phyloP scores from a whole-genome alignment of 2,329 filamentous ascomycete species.

The Xylaria sp. region DNA sequence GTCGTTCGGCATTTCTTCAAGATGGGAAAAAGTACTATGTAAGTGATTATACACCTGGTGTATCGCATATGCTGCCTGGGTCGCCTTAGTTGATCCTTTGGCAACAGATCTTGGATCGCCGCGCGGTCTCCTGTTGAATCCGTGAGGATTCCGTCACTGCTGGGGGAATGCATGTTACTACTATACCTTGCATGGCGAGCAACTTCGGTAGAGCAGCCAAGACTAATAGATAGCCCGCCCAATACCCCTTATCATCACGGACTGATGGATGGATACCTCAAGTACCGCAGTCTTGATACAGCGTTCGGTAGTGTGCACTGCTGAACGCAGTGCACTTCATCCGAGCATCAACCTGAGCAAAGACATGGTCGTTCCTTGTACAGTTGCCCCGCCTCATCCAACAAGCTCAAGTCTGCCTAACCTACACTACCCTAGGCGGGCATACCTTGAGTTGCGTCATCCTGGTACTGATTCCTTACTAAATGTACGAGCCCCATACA shows the following conservation, averaged over 20 bases:
- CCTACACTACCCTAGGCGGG: neutral
- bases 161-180: slow-evolving; percentile 31
- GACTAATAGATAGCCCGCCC: slow-evolving; percentile 30
- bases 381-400: slow-evolving; percentile 17
- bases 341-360: slow-evolving; percentile 3
- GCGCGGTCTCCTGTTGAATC: slow-evolving; percentile 29
- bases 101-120: slow-evolving; percentile 36
- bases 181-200: slow-evolving; percentile 27
- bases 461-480: slow-evolving; percentile 21
- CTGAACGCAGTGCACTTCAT: slow-evolving; percentile 10
- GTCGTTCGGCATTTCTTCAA: slow-evolving; percentile 30
- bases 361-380: slow-evolving; percentile 34
- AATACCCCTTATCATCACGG: slow-evolving; percentile 29
- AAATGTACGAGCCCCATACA: slow-evolving; percentile 9
- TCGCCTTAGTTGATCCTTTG: slow-evolving; percentile 29
- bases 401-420: slow-evolving; percentile 23
- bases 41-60: slow-evolving; percentile 5
- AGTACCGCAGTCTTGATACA: slow-evolving; percentile 18
- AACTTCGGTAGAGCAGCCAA: slow-evolving; percentile 38
- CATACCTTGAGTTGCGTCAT: slow-evolving; percentile 31
- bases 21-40: neutral
- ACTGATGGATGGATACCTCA: slow-evolving; percentile 25
- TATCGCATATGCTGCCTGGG: slow-evolving; percentile 10
- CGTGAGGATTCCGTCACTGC: slow-evolving; percentile 37
- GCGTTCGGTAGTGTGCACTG: neutral